Percentiles rank a stretch among this genome's conserved stretches.
These are phyloP conservation scores for Clonostachys rhizophaga DNA, from an alignment of 2,329 filamentous ascomycete genomes.

Conservation along the genomic window DNA sequence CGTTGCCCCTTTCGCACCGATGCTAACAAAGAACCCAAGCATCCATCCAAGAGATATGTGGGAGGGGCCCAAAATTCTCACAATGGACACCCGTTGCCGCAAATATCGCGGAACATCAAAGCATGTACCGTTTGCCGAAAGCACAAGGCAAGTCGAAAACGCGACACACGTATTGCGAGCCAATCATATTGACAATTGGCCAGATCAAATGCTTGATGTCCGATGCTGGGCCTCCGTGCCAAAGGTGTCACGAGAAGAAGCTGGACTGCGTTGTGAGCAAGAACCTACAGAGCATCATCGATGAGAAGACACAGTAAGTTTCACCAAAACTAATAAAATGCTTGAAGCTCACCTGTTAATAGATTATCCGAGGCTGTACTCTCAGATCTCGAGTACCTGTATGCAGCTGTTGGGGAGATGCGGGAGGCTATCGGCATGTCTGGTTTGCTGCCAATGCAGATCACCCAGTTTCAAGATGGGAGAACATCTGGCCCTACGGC, in stretches of 20 bases:
- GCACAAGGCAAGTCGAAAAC: constrained; percentile 23
- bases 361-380: constrained; percentile 7
- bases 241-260: constrained; percentile 26
- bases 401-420: constrained; percentile 4
- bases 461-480: not conserved
- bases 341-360: too few relatives aligned
- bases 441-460: not conserved
- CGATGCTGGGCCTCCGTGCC: constrained; percentile 28
- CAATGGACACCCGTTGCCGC: constrained; percentile 9
- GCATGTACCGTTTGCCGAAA: constrained; percentile 33
- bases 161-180: not conserved
- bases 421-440: not conserved
- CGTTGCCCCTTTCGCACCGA: too few relatives aligned
- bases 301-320: constrained; percentile 30
- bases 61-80: too few relatives aligned
- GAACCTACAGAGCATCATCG: constrained; percentile 33
- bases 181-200: not conserved
- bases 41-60: too few relatives aligned
- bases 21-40: too few relatives aligned
- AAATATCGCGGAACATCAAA: constrained; percentile 32
- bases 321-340: not conserved
- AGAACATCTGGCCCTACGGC: constrained; percentile 3
- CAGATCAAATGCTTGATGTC: constrained; percentile 37
- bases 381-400: constrained; percentile 8
- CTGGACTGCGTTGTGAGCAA: constrained; percentile 32